A percentile compares a stretch with the other conserved stretches of the same genome.
phyloP scores from a whole-genome alignment of 2,329 filamentous ascomycete species.

The Exophiala viscosa region DNA sequence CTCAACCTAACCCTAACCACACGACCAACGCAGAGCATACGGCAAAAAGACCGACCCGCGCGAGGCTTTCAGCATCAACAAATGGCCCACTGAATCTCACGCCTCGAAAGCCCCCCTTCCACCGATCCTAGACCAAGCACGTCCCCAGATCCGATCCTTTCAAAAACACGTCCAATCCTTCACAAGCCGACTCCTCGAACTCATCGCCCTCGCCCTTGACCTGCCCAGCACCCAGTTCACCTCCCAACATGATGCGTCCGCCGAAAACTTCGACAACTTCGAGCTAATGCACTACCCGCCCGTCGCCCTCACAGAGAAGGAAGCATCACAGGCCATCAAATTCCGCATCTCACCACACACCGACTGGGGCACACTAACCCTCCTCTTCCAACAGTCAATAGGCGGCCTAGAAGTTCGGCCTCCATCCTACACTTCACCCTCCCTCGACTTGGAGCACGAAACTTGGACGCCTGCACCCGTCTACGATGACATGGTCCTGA shows the following conservation, averaged over 20 bases:
- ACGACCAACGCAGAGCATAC: constrained; percentile 6
- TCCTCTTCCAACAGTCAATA: constrained; percentile 17
- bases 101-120: constrained; percentile 3
- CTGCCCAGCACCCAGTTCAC: constrained; percentile 9
- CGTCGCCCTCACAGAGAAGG: background rate
- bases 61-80: constrained; percentile 21
- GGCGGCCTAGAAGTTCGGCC: constrained; percentile 19
- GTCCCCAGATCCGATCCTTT: constrained; percentile 11
- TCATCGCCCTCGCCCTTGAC: constrained; percentile 13
- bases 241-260: constrained; percentile 3
- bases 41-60: constrained; percentile 14
- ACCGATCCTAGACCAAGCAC: constrained; percentile 8
- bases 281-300: constrained; percentile 19
- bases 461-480: constrained; percentile 11
- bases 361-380: constrained; percentile 18
- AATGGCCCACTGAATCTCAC: constrained; percentile 14
- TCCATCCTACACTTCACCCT: constrained; percentile 7
- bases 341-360: constrained; percentile 20
- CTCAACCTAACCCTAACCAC: background rate
- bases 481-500: constrained; percentile 10
- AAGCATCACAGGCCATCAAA: background rate
- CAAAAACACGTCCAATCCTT: constrained; percentile 10
- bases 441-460: constrained; percentile 1
- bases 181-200: constrained; percentile 11
- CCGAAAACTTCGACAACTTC: constrained; percentile 17